Evolutionary conservation across 2,329 filamentous ascomycete genomes (phyloP).

Genomic region (Alternaria solani): DNA sequence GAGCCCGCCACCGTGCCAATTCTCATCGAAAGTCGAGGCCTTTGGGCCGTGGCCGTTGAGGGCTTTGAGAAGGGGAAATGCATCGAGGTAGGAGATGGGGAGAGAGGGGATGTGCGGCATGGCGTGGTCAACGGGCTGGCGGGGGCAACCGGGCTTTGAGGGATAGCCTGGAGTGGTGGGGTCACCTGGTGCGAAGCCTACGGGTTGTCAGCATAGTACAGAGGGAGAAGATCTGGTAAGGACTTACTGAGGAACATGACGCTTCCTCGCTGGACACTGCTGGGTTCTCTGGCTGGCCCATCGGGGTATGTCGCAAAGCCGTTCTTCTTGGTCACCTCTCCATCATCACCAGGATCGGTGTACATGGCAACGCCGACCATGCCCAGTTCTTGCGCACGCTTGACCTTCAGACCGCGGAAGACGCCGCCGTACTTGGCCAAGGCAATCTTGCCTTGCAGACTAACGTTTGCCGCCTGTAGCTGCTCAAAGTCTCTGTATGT

Average conservation of each 20-base stretch:
- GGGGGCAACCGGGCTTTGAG: constrained; percentile 86
- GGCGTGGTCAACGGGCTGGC: constrained; percentile 71
- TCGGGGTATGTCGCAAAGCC: constrained; percentile 82
- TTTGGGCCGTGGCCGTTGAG: constrained; percentile 88
- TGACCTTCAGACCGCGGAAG: constrained; percentile 91
- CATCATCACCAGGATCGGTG: constrained; percentile 89
- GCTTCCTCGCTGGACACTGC: constrained; percentile 88
- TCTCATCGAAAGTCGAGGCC: constrained; percentile 74
- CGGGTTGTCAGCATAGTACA: constrained; percentile 18
- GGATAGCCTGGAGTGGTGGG: constrained; percentile 95
- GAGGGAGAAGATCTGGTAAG: neutral
- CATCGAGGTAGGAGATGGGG: constrained; percentile 88
- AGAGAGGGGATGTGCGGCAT: constrained; percentile 89
- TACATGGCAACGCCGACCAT: constrained; percentile 88
- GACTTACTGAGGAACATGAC: constrained; percentile 65
- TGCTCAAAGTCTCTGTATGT: constrained; percentile 88
- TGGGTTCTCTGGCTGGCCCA: constrained; percentile 86
- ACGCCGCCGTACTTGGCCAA: constrained; percentile 84
- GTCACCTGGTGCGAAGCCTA: constrained; percentile 71
- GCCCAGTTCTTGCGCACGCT: constrained; percentile 88
- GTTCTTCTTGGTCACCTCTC: constrained; percentile 79
- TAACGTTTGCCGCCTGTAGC: constrained; percentile 75
- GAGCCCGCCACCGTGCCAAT: constrained; percentile 77
- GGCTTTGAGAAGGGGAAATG: constrained; percentile 84
- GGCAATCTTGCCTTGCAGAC: constrained; percentile 83